Evolutionary conservation across 1,284 basidiomycete species (phyloP).

Genomic region (Rhodotorula sp.): DNA sequence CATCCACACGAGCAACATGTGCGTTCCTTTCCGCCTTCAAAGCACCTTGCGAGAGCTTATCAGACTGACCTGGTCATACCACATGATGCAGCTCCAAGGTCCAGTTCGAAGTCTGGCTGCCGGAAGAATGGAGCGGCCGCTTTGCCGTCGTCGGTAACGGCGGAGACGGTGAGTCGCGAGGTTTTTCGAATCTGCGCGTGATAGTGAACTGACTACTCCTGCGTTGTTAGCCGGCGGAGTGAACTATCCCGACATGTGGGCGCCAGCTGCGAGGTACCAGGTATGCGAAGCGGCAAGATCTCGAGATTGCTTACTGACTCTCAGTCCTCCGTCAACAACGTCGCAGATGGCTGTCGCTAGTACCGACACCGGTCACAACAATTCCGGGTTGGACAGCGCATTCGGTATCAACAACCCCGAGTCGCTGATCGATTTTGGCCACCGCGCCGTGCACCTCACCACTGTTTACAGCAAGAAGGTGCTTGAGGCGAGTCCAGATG

Average conservation of each 20-base stretch:
- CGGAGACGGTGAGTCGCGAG: slow-evolving; percentile 9
- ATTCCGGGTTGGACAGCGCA: slow-evolving; percentile 27
- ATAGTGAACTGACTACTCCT: too few relatives aligned
- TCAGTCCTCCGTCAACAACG: background rate
- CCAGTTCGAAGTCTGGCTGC: slow-evolving; percentile 43
- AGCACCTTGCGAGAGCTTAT: too few relatives aligned
- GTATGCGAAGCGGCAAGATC: too few relatives aligned
- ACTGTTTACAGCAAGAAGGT: slow-evolving; percentile 40
- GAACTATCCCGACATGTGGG: slow-evolving; percentile 22
- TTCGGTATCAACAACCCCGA: slow-evolving; percentile 37
- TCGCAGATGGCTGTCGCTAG: slow-evolving; percentile 24
- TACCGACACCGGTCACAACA: slow-evolving; percentile 36
- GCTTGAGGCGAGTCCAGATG: slow-evolving; percentile 18
- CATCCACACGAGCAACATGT: slow-evolving; percentile 27
- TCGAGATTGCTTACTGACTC: too few relatives aligned
- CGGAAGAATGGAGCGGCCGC: slow-evolving; percentile 36
- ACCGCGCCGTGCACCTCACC: slow-evolving; percentile 41
- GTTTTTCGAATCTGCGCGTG: too few relatives aligned
- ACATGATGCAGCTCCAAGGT: slow-evolving; percentile 4
- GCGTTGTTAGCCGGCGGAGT: slow-evolving; percentile 25
- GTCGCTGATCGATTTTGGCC: slow-evolving; percentile 41
- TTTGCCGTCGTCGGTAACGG: slow-evolving; percentile 42
- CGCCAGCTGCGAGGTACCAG: background rate
- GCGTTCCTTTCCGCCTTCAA: too few relatives aligned
- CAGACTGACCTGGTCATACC: too few relatives aligned